Base-by-base conservation (phyloP, 257 asterid genomes). In the Perilla frutescens region DNA sequence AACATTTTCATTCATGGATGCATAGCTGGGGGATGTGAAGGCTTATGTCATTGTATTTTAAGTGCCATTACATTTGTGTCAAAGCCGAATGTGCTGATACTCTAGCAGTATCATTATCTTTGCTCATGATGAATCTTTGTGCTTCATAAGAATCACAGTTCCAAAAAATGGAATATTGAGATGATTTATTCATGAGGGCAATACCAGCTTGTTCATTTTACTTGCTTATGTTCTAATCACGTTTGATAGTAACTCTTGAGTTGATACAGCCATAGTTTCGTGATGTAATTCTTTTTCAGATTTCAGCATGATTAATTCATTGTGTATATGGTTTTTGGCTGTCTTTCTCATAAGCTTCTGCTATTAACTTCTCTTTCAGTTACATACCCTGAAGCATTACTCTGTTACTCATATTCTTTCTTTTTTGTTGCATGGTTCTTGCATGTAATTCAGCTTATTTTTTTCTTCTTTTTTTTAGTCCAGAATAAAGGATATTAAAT, bases 331-430 rank as follows among this genome's bases (percentile, higher is more conserved):
- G 13, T 29, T 29, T 20, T 41, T 73, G 39, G 62, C 41, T 40
- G 36, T 62, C 64, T 72, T 48, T 14, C 12, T 26, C 44, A 7
- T 29, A 39, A 53, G 34, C 60, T 74, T 74, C 73, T 32, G 7
- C 9, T 14, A 15, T 12, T 54, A 40, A 41, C 59, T 64, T 26
- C 62, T 40, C 48, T 51, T 49, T 31, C 8, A 1, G 36, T 37
- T 11, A 10, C n/a, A 5, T 55, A 9, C 53, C 39, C 57, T 64
- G 36, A 53, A 15, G 41, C 8, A 15, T 62, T 40, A n/a, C 37
- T n/a, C 60, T 71, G 39, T 5, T n/a, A 3, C 11, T 44, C 29
- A 0, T 41, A 4, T 53, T 36, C 4, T 54, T 53, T 68, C 6
- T 48, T 32, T 31, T 48, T 51, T 37, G 26, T 50, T 39, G 45